Conservation (phyloP, 2,329 filamentous ascomycete species). For the Aspergillus pseudoterreus region DNA sequence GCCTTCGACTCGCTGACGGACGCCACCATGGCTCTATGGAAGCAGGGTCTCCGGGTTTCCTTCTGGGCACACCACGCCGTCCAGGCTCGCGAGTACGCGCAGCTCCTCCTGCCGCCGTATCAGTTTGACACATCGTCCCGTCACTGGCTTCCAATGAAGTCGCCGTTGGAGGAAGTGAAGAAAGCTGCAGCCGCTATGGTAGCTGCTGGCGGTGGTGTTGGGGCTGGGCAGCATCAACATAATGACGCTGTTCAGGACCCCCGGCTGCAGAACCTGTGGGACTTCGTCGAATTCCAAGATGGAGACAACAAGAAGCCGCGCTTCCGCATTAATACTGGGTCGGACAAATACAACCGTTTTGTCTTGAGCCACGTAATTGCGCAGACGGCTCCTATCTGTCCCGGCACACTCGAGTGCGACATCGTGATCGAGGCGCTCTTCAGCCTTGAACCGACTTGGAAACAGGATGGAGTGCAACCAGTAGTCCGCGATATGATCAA, state of each 20-base stretch:
- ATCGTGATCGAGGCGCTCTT: not conserved
- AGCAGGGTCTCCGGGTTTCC: slow-evolving; percentile 26
- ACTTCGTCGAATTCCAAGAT: too few relatives aligned
- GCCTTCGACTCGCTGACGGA: slow-evolving; percentile 7
- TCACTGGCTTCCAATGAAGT: too few relatives aligned
- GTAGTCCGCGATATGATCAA: not conserved
- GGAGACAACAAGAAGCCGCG: slow-evolving; percentile 10
- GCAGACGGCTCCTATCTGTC: not conserved
- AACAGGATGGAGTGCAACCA: not conserved
- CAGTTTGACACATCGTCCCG: slow-evolving; percentile 33
- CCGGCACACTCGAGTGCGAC: not conserved
- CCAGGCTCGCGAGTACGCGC: slow-evolving; percentile 24
- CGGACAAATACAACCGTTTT: not conserved
- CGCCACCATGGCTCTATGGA: slow-evolving; percentile 38
- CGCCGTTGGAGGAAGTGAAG: too few relatives aligned
- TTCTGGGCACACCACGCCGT: slow-evolving; percentile 37
- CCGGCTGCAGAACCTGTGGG: too few relatives aligned
- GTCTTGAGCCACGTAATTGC: not conserved
- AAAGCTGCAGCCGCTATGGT: too few relatives aligned
- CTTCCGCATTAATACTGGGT: not conserved
- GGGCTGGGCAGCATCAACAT: too few relatives aligned
- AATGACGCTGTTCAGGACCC: too few relatives aligned
- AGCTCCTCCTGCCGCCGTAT: slow-evolving; percentile 37
- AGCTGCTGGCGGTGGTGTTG: too few relatives aligned
- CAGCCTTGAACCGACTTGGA: not conserved